Percentiles rank a stretch among this genome's conserved stretches.
Evolutionary conservation across 805 yeast genomes (phyloP).

Genomic region (Saccharomycopsis selenospora): DNA sequence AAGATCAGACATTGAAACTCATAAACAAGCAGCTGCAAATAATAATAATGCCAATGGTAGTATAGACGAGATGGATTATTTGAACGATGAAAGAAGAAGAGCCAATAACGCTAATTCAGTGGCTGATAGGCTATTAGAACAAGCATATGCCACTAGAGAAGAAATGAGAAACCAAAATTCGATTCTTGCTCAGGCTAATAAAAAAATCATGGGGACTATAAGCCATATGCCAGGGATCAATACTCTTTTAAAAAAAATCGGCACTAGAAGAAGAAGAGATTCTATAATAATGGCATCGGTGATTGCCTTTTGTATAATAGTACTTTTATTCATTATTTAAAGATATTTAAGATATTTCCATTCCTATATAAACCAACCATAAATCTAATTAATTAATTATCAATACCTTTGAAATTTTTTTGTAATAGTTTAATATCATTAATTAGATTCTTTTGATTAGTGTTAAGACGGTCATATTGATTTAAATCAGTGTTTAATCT

Average conservation of each 20-base stretch:
- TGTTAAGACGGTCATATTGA: neutral
- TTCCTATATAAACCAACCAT: too few relatives aligned
- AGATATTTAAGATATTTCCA: too few relatives aligned
- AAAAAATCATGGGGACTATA: constrained; percentile 51
- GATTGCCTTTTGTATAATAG: constrained; percentile 63
- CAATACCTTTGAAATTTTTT: constrained; percentile 2
- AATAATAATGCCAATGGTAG: constrained; percentile 23
- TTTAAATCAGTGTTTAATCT: constrained; percentile 2
- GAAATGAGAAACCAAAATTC: constrained; percentile 70
- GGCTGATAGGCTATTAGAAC: constrained; percentile 74
- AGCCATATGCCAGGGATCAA: constrained; percentile 78
- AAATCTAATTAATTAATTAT: too few relatives aligned
- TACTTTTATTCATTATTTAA: constrained; percentile 36
- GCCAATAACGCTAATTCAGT: constrained; percentile 65
- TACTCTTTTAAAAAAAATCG: constrained; percentile 66
- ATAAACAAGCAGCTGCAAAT: constrained; percentile 28
- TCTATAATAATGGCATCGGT: constrained; percentile 73
- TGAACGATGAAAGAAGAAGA: constrained; percentile 67
- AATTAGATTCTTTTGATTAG: neutral
- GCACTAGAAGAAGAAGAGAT: constrained; percentile 83
- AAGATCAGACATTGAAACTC: constrained; percentile 70
- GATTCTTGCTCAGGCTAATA: constrained; percentile 54
- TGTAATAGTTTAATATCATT: constrained; percentile 3
- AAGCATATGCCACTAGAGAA: constrained; percentile 86
- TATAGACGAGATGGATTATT: constrained; percentile 57